A percentile compares a stretch with the other conserved stretches of the same genome.
Evolutionary conservation across 345 rosid species (phyloP).

Genomic region (Citrus australasica): DNA sequence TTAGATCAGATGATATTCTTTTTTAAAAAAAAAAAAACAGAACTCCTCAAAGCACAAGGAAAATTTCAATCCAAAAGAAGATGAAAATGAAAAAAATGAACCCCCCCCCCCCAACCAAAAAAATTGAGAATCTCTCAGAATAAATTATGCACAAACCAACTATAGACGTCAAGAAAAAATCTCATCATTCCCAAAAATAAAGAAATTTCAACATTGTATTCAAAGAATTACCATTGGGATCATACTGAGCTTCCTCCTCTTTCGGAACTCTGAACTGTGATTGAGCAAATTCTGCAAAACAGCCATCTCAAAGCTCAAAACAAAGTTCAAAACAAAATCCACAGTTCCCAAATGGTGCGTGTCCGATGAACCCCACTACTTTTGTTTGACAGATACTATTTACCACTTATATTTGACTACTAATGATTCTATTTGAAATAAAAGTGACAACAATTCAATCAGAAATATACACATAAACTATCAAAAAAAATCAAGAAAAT

Average conservation of each 20-base stretch:
- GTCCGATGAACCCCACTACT: too few species aligned
- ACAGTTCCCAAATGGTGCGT: neutral
- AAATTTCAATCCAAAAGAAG: neutral
- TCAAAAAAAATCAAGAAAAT: neutral
- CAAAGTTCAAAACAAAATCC: neutral
- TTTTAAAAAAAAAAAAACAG: neutral
- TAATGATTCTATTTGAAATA: too few species aligned
- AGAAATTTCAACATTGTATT: neutral
- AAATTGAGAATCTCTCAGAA: neutral
- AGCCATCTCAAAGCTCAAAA: neutral
- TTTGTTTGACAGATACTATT: too few species aligned
- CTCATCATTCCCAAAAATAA: neutral
- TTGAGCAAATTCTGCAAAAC: conserved; percentile 23
- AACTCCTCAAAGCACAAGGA: neutral
- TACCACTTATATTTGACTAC: too few species aligned
- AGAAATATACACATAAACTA: neutral
- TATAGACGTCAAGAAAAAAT: neutral
- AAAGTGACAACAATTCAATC: too few species aligned
- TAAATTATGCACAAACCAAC: neutral
- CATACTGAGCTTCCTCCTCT: conserved; percentile 29
- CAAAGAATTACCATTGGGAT: conserved; percentile 35
- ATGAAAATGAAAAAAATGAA: neutral
- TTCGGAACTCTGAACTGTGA: conserved; percentile 25
- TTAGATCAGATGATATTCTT: neutral
- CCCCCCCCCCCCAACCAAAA: neutral